A percentile compares a stretch with the other conserved stretches of the same genome.
Evolutionary conservation across 768 basidiomycete species (phyloP).

Genomic region (Leccinum incarnatum): DNA sequence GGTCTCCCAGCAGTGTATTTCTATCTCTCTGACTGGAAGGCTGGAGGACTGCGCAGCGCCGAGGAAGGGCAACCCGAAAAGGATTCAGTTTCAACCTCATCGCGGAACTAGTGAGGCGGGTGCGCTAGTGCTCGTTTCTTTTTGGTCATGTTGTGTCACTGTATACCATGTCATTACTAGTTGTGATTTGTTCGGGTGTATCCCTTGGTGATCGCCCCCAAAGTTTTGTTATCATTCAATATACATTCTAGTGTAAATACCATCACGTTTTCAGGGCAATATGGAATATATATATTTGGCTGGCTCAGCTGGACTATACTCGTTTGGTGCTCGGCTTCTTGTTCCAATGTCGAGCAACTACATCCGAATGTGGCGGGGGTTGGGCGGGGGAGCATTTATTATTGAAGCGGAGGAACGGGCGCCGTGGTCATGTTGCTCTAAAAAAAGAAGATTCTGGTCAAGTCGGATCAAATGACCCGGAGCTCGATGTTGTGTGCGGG

Average conservation of each 20-base stretch:
- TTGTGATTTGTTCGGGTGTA: background rate
- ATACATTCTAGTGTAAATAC: background rate
- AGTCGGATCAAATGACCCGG: no score
- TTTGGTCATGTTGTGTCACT: background rate
- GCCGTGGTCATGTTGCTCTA: no score
- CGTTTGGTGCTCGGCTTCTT: background rate
- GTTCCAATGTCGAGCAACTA: no score
- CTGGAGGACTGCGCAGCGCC: slow-evolving; percentile 36
- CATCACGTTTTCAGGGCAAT: background rate
- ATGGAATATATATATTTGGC: background rate
- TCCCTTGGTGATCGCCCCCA: background rate
- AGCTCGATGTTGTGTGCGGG: no score
- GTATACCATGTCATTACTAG: background rate
- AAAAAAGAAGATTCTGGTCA: no score
- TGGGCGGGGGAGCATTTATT: no score
- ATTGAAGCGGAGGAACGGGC: no score
- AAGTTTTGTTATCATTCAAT: background rate
- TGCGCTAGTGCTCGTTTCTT: background rate
- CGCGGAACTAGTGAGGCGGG: background rate
- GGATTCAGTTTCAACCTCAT: slow-evolving; percentile 3
- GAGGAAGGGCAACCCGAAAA: slow-evolving; percentile 36
- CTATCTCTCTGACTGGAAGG: slow-evolving; percentile 52
- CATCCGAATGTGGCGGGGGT: no score
- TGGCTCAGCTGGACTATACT: background rate
- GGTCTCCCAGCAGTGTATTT: slow-evolving; percentile 64